phyloP scores from a whole-genome alignment of 768 basidiomycete species.

The Serpula lacrymans region DNA sequence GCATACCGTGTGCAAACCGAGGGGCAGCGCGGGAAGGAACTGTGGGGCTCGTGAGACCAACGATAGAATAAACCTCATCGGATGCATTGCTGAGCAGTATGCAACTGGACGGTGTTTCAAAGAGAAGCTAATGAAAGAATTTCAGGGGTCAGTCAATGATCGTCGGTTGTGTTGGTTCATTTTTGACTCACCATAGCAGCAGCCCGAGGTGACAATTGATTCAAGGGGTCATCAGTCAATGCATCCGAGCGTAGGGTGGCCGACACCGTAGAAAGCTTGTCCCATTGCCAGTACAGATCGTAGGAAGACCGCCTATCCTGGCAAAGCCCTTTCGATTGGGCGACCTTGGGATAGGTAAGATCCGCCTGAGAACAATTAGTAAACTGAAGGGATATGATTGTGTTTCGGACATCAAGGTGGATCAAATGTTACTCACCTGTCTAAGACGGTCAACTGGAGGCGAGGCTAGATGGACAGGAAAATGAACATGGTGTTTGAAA shows the following conservation, averaged over 20 bases:
- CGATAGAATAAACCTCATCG: not conserved
- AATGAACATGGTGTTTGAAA: slow-evolving; percentile 26
- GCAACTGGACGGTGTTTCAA: slow-evolving; percentile 3
- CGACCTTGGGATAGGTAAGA: slow-evolving; percentile 38
- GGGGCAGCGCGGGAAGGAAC: not conserved
- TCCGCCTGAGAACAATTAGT: slow-evolving; percentile 14
- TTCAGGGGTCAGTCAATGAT: not conserved
- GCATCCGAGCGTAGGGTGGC: too few species aligned
- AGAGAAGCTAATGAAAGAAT: slow-evolving; percentile 3
- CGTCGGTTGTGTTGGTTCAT: not conserved
- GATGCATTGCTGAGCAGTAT: slow-evolving; percentile 3
- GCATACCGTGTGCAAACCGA: too few species aligned
- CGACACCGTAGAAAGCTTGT: slow-evolving; percentile 22
- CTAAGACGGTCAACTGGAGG: slow-evolving; percentile 31
- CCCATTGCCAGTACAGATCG: slow-evolving; percentile 37
- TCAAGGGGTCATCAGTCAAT: too few species aligned
- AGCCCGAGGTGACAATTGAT: slow-evolving; percentile 1
- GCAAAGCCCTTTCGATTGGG: slow-evolving; percentile 34
- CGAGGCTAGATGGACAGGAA: slow-evolving; percentile 26
- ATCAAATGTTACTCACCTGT: slow-evolving; percentile 18
- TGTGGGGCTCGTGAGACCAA: not conserved
- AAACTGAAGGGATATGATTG: too few species aligned
- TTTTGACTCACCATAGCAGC: slow-evolving; percentile 9
- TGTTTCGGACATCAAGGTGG: not conserved
- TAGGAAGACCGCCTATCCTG: slow-evolving; percentile 29